Percentiles rank a stretch among this genome's conserved stretches.
Evolutionary conservation across 1,139 yeast species (phyloP).

Genomic region (Zygosaccharomyces sapae): DNA sequence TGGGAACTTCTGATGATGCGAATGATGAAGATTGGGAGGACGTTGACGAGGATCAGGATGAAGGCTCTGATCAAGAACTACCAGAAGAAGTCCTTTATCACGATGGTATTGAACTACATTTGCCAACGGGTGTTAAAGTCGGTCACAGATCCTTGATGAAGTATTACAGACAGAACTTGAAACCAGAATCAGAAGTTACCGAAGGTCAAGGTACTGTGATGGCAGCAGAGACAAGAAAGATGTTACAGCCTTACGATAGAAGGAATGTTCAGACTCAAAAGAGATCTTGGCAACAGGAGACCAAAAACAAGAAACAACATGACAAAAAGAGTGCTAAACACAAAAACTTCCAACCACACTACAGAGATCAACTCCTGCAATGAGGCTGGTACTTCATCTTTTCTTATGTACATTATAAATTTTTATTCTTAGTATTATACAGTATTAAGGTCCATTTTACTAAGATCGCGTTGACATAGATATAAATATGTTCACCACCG

Average conservation of each 20-base stretch:
- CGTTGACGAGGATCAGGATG: constrained; percentile 46
- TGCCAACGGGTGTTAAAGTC: constrained; percentile 81
- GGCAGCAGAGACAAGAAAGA: constrained; percentile 85
- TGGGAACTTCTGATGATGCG: constrained; percentile 38
- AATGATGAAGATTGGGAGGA: constrained; percentile 41
- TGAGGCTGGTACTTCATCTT: constrained; percentile 29
- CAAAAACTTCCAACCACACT: constrained; percentile 85
- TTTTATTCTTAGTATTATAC: constrained; percentile 3
- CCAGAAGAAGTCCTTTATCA: constrained; percentile 47
- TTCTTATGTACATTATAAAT: constrained; percentile 7
- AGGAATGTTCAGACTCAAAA: constrained; percentile 58
- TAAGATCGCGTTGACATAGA: not conserved
- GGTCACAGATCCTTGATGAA: constrained; percentile 88
- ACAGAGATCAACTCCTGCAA: constrained; percentile 86
- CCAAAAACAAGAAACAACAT: constrained; percentile 60
- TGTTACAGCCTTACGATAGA: constrained; percentile 51
- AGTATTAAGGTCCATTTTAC: not conserved
- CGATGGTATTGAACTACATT: constrained; percentile 71
- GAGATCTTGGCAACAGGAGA: constrained; percentile 71
- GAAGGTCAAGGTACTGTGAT: constrained; percentile 94
- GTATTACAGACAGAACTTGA: constrained; percentile 78
- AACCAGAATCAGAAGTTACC: constrained; percentile 65
- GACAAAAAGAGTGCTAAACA: constrained; percentile 79
- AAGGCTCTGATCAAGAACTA: constrained; percentile 47
- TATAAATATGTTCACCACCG: not conserved